phyloP scores from a whole-genome alignment of 345 rosid species.

The Populus pruinosa region DNA sequence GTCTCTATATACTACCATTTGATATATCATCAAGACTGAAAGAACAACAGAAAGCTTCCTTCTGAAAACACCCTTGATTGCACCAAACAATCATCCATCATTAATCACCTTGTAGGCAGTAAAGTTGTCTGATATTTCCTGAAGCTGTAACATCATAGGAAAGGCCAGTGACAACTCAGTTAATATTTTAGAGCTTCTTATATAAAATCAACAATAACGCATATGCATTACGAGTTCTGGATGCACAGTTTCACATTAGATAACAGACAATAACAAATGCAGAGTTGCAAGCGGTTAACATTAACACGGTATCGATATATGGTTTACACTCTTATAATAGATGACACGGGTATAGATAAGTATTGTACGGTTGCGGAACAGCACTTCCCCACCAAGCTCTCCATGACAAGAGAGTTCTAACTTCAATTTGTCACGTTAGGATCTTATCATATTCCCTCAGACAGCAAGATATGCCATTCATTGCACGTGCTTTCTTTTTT shows the following conservation, averaged over 20 bases:
- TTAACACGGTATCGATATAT: no score
- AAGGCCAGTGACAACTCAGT: neutral
- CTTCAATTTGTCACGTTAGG: neutral
- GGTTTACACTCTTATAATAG: neutral
- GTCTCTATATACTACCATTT: slow-evolving; percentile 8
- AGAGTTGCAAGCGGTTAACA: neutral
- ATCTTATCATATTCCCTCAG: neutral
- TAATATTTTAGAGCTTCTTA: neutral
- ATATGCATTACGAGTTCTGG: neutral
- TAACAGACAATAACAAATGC: neutral
- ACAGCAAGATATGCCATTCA: neutral
- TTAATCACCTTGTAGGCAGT: slow-evolving; percentile 91
- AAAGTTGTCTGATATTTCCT: slow-evolving; percentile 95
- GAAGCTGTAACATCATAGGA: slow-evolving; percentile 55
- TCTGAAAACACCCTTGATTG: slow-evolving; percentile 10
- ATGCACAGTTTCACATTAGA: neutral
- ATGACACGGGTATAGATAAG: neutral
- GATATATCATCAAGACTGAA: slow-evolving; percentile 8
- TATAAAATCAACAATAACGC: neutral
- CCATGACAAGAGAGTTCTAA: neutral
- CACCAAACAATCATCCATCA: slow-evolving; percentile 4
- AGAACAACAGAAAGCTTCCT: slow-evolving; percentile 4
- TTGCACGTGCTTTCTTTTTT: no score
- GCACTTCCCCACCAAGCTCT: neutral
- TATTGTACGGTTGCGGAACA: neutral